A percentile compares a stretch with the other conserved stretches of the same genome.
Evolutionary conservation across 2,329 filamentous ascomycete species (phyloP).

Genomic region (Colletotrichum karsti): DNA sequence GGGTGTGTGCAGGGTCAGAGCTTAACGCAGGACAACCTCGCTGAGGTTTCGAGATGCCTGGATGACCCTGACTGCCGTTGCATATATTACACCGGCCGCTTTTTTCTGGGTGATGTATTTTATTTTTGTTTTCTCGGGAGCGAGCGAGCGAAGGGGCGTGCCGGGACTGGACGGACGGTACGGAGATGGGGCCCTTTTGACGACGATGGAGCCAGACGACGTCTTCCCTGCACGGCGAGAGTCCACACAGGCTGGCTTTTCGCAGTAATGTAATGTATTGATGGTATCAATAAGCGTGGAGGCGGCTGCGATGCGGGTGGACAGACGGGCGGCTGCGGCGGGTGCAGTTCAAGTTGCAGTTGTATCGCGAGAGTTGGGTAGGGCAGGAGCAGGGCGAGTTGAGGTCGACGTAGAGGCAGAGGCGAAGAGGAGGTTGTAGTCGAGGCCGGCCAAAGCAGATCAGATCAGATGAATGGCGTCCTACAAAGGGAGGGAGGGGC

Average conservation of each 20-base stretch:
- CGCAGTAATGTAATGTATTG: neutral
- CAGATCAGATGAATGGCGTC: conserved; percentile 27
- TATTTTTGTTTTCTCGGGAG: conserved; percentile 19
- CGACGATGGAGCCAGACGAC: neutral
- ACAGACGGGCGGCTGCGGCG: neutral
- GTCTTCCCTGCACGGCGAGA: conserved; percentile 3
- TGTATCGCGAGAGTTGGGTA: neutral
- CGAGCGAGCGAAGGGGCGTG: conserved; percentile 3
- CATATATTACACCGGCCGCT: conserved; percentile 42
- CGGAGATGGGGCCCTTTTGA: neutral
- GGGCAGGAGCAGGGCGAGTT: neutral
- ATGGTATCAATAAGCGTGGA: neutral
- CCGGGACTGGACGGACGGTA: conserved; percentile 9
- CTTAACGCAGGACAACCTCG: conserved; percentile 37
- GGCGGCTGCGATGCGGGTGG: neutral
- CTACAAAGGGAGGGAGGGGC: conserved; percentile 17
- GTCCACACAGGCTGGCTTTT: neutral
- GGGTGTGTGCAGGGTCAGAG: conserved; percentile 41
- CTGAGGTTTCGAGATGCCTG: conserved; percentile 45
- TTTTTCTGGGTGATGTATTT: neutral
- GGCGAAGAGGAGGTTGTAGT: neutral
- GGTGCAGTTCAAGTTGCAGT: neutral
- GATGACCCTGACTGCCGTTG: conserved; percentile 57
- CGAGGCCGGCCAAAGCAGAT: conserved; percentile 7
- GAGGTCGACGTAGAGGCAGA: neutral